A percentile compares a stretch with the other conserved stretches of the same genome.
These are phyloP conservation scores for Ilyonectria destructans DNA, from an alignment of 2,329 filamentous ascomycete species.

Conservation along the genomic window DNA sequence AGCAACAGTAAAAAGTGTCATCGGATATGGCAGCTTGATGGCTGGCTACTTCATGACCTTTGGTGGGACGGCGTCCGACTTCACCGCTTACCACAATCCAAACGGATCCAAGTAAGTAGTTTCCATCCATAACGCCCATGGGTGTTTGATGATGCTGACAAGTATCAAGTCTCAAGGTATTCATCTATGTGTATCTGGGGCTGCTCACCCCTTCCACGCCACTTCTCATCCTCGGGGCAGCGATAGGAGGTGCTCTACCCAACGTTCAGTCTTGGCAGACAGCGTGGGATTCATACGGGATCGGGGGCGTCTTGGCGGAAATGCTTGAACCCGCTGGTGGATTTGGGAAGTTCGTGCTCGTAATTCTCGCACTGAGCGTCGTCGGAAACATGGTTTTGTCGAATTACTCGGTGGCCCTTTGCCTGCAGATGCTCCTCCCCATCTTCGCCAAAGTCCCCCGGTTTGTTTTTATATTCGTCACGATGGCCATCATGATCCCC, in stretches of 20 bases:
- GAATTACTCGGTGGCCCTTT: conserved; percentile 58
- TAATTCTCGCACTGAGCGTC: conserved; percentile 52
- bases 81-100: conserved; percentile 67
- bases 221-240: conserved; percentile 58
- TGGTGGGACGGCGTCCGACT: conserved; percentile 70
- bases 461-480: conserved; percentile 59
- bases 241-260: conserved; percentile 55
- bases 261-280: conserved; percentile 51
- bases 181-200: conserved; percentile 63
- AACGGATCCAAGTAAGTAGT: conserved; percentile 41
- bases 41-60: conserved; percentile 71
- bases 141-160: conserved; percentile 52
- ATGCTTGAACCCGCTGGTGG: conserved; percentile 52
- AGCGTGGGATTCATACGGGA: conserved; percentile 50
- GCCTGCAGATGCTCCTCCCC: conserved; percentile 61
- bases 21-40: conserved; percentile 64
- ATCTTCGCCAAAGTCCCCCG: conserved; percentile 59
- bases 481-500: conserved; percentile 61
- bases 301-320: conserved; percentile 52
- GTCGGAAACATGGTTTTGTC: conserved; percentile 59
- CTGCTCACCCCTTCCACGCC: conserved; percentile 58
- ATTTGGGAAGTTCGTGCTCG: conserved; percentile 57
- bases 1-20: conserved; percentile 56
- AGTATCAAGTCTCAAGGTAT: conserved; percentile 40
- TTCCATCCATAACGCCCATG: conserved; percentile 34